Conservation (phyloP, 805 yeast genomes). For the Zygoascus ofunaensis region DNA sequence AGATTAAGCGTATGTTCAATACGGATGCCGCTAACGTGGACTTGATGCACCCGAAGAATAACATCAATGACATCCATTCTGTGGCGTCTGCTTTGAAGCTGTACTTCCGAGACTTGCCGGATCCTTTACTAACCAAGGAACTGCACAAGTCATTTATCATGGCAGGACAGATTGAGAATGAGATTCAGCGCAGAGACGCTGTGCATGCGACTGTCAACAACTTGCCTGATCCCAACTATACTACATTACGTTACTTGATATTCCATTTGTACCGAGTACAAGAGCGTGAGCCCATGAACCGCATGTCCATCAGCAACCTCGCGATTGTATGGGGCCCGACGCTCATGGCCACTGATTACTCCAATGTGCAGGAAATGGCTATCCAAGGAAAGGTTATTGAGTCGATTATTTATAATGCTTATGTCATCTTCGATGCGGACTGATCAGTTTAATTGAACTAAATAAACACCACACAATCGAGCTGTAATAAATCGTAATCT, state of each 20-base stretch:
- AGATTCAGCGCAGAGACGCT: conserved; percentile 53
- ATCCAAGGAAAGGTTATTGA: conserved; percentile 73
- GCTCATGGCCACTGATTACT: conserved; percentile 57
- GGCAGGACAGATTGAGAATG: conserved; percentile 60
- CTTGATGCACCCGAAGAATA: conserved; percentile 45
- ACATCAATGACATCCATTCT: conserved; percentile 72
- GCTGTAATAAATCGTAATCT: too few species aligned
- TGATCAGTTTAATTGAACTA: too few species aligned
- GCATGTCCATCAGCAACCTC: conserved; percentile 75
- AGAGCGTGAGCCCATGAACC: conserved; percentile 49
- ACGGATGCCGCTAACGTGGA: conserved; percentile 50
- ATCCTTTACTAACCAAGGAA: conserved; percentile 65
- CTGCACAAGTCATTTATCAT: conserved; percentile 54
- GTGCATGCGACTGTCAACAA: conserved; percentile 83
- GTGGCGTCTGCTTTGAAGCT: conserved; percentile 82
- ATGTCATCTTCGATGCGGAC: conserved; percentile 67
- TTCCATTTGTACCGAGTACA: conserved; percentile 78
- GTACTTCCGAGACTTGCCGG: conserved; percentile 79
- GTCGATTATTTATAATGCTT: conserved; percentile 73
- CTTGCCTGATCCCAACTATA: conserved; percentile 89
- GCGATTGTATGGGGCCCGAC: conserved; percentile 96
- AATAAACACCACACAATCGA: too few species aligned
- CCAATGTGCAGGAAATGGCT: conserved; percentile 62
- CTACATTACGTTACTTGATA: conserved; percentile 74
- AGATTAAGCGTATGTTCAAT: conserved; percentile 54